Base-by-base conservation (phyloP, 2,329 filamentous ascomycete species). In the Colletotrichum karsti region DNA sequence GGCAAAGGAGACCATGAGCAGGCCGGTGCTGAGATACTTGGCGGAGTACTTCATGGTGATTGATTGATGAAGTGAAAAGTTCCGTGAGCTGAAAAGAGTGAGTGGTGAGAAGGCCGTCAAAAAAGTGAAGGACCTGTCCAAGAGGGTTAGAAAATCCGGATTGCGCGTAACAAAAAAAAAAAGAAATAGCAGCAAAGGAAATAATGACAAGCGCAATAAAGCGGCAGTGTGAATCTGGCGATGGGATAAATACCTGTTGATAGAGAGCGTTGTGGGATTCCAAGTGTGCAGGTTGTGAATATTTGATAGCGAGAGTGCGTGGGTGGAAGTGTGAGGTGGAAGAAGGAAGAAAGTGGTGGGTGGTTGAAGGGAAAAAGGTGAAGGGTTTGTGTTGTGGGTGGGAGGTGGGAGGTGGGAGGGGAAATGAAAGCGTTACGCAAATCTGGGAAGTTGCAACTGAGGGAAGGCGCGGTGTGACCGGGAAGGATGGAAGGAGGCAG, bases 1-100 rank as follows among this genome's bases (percentile, higher is more conserved):
- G 18, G 77, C 77, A 69, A 74, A 80, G 42, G 80, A 74, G 53
- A 80, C 77, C 70, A 79, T 80, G 62, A 84, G 74, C 71, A 80
- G 74, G 75, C 80, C 79, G 73, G 55, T 53, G 54, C 58, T 53
- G 15, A 70, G 18, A 46, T 63, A 58, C 33, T 56, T 69, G 20
- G 18, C 12, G 30, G 50, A 12, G 46, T 50, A 61, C 66, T 69
- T 69, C 66, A 69, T 69, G 18, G 30, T 67, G 64, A 54, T 24
- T 39, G 60, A 60, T 58, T 63, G 44, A 48, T 18, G 46, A 22
- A 5, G 28, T 28, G 18, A 39, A 42, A 55, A 20, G 37, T 55
- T 53, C 28, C 22, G 54, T 56, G 35, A 35, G 37, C 62, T 64
- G 48, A 15, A 10, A 42, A 33, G 26, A 35, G 62, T 69, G 39